A percentile compares a stretch with the other conserved stretches of the same genome.
phyloP scores from a whole-genome alignment of 805 yeast genomes.

The Blastobotrys americana region DNA sequence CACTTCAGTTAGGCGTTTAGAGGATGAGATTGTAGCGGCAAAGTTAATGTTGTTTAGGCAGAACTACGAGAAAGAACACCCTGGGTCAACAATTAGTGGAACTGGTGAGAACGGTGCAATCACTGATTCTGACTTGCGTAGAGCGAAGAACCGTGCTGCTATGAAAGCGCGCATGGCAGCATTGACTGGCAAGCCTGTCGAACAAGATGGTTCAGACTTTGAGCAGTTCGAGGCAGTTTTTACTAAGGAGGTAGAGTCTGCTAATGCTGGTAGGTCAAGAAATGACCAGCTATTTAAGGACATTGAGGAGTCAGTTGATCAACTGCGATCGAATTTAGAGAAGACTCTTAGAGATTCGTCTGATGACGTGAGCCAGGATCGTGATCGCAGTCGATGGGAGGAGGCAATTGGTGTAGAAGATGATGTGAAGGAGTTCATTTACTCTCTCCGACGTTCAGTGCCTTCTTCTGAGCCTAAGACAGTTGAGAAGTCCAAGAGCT shows the following conservation, averaged over 20 bases:
- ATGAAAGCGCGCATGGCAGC: constrained; percentile 87
- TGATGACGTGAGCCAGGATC: constrained; percentile 27
- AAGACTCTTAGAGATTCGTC: constrained; percentile 35
- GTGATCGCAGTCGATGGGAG: constrained; percentile 71
- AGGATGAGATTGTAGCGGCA: constrained; percentile 57
- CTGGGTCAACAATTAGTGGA: constrained; percentile 64
- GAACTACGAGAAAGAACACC: constrained; percentile 52
- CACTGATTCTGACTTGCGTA: constrained; percentile 75
- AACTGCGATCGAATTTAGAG: constrained; percentile 47
- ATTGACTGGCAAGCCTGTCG: constrained; percentile 66
- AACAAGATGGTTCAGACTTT: constrained; percentile 35
- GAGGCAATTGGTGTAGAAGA: constrained; percentile 69
- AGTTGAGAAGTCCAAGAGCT: background rate
- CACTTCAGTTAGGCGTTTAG: constrained; percentile 53
- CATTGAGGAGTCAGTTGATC: constrained; percentile 62
- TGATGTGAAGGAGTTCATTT: constrained; percentile 58
- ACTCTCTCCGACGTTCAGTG: constrained; percentile 34
- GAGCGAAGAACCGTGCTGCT: constrained; percentile 71
- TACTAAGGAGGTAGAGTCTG: constrained; percentile 38
- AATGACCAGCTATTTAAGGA: constrained; percentile 61
- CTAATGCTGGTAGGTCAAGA: constrained; percentile 46
- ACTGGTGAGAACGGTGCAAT: constrained; percentile 82
- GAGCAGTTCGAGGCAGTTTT: constrained; percentile 46
- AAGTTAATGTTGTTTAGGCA: constrained; percentile 59
- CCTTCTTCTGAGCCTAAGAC: constrained; percentile 7